phyloP scores from a whole-genome alignment of 768 basidiomycete genomes.

The Russula sp. region DNA sequence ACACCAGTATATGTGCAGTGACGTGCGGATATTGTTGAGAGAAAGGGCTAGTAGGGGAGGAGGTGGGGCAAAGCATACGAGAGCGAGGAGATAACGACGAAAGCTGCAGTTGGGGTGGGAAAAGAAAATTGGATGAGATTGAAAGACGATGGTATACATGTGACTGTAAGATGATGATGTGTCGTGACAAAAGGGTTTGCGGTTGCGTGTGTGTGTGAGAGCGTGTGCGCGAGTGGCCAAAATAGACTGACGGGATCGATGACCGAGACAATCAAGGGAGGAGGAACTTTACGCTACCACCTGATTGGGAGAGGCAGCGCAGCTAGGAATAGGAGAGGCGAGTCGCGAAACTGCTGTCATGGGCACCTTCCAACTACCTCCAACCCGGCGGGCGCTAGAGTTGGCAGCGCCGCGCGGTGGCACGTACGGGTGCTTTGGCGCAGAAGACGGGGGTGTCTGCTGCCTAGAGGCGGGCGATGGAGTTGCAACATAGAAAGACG shows the following conservation, averaged over 20 bases:
- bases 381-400: slow-evolving; percentile 8
- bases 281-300: neutral
- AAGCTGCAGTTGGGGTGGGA: slow-evolving; percentile 6
- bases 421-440: neutral
- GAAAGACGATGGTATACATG: slow-evolving; percentile 2
- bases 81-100: slow-evolving; percentile 14
- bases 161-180: neutral
- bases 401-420: slow-evolving; percentile 14
- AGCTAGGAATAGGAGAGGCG: slow-evolving; percentile 2
- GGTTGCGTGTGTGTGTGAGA: too few species aligned
- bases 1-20: neutral
- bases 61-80: slow-evolving; percentile 8
- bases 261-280: too few species aligned
- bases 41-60: neutral
- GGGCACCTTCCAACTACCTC: slow-evolving; percentile 16
- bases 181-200: neutral
- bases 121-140: neutral
- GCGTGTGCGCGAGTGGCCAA: neutral
- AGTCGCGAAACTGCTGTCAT: neutral
- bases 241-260: too few species aligned
- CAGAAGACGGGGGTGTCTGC: neutral
- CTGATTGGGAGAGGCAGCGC: slow-evolving; percentile 4
- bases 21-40: neutral
- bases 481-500: neutral
- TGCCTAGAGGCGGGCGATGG: neutral